Evolutionary conservation across 2,329 filamentous ascomycete species (phyloP), one percentile per base, ranked within the genome.

Genomic region (Reticulascus tulasneorum): DNA sequence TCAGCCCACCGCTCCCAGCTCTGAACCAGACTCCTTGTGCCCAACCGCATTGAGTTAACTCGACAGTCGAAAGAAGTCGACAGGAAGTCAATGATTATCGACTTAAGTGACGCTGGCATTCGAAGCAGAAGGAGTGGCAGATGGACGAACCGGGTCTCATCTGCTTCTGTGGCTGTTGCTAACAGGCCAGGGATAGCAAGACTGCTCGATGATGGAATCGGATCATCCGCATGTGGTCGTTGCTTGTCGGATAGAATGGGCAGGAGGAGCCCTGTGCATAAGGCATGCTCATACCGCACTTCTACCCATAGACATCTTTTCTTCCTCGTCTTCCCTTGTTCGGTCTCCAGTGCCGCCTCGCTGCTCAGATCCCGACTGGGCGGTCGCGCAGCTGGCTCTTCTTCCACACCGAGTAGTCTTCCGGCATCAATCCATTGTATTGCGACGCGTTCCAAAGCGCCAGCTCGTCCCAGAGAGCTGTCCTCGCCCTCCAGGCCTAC

Each of bases 61-160:
- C 72, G 73, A 42, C 73, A 77, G 55, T 80, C 76, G 44, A 79
- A 79, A 1, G 67, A 67, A 26, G 55, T 64, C 4, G 66, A 60
- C 9, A 80, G 55, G 52, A 78, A 80, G 16, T 69, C 64, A n/a
- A 62, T 42, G 1, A 79, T 46, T 15, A 72, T 56, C 3, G 57
- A 40, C 45, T 74, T 75, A 1, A 79, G 56, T 3, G 72, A 55
- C 5, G 67, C 56, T 0, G 76, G 75, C 71, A 79, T 77, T 17
- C 74, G 66, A 20, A 77, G 53, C 1, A 80, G 56, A 3, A 79
- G 58, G 0, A 79, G 56, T 0, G 75, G 75, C 0, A 79, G 59
- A 20, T 63, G 52, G 4, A 73, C 22, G 35, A 78, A 78, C 2
- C 52, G 49, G 4, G 28, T 32, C 3, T 47, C 17, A 15, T 54